These are phyloP conservation scores for Dothiorella sarmentorum DNA, from an alignment of 2,329 filamentous ascomycete genomes.

Conservation along the genomic window DNA sequence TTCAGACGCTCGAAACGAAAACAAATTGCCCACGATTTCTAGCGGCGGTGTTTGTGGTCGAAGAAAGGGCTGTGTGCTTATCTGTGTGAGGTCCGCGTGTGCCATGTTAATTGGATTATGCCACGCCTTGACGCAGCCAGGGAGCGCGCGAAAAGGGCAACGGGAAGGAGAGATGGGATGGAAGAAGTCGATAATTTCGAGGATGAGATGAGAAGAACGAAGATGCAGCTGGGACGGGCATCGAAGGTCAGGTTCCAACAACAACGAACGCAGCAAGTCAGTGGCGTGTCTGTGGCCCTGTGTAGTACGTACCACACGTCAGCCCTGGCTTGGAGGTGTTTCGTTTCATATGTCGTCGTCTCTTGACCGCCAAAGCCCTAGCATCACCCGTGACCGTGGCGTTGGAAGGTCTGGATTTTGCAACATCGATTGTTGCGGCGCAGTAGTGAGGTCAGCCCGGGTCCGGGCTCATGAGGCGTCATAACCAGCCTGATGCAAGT, in stretches of 20 bases:
- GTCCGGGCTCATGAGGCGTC: background rate
- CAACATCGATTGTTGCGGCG: background rate
- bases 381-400: background rate
- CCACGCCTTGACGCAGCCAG: background rate
- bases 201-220: background rate
- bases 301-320: background rate
- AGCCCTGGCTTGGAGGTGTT: background rate
- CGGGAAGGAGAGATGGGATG: background rate
- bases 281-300: conserved; percentile 4
- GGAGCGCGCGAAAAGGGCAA: background rate
- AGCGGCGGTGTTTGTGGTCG: background rate
- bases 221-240: background rate
- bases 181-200: too few relatives aligned
- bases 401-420: background rate
- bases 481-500: background rate
- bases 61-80: background rate
- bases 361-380: background rate
- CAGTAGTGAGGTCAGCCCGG: background rate
- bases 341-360: conserved; percentile 1
- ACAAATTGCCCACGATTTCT: background rate
- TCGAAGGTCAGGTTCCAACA: background rate
- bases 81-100: background rate
- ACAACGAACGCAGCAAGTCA: background rate
- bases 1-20: background rate
- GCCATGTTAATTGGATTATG: background rate